Conservation (phyloP, 2,329 filamentous ascomycete genomes). For the Sclerotinia subarctica region DNA sequence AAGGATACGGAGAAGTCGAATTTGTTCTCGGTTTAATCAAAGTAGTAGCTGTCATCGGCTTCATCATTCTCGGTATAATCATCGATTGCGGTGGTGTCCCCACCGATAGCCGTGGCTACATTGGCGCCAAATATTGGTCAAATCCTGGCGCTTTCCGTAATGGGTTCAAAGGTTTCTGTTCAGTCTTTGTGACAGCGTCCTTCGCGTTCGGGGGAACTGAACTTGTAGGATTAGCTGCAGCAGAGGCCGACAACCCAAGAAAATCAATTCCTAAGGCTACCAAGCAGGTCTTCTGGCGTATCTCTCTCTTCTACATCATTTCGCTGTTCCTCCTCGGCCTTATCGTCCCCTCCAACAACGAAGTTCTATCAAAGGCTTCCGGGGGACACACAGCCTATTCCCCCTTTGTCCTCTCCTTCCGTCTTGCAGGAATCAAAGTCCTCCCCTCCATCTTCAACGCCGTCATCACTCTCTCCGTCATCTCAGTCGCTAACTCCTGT, state of each 20-base stretch:
- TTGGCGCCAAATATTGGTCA: conserved; percentile 68
- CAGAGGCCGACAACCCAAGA: conserved; percentile 72
- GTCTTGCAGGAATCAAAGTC: conserved; percentile 75
- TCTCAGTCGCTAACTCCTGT: conserved; percentile 88
- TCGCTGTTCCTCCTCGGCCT: conserved; percentile 79
- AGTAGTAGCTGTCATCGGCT: conserved; percentile 78
- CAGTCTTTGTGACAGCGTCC: conserved; percentile 68
- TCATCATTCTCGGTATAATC: conserved; percentile 77
- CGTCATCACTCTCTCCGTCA: conserved; percentile 84
- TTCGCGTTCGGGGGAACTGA: conserved; percentile 72
- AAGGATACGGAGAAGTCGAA: conserved; percentile 88
- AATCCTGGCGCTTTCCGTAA: conserved; percentile 76
- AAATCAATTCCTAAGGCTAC: conserved; percentile 82
- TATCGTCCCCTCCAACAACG: conserved; percentile 71
- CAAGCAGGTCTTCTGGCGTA: conserved; percentile 95
- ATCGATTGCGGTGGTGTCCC: conserved; percentile 62
- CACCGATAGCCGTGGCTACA: conserved; percentile 57
- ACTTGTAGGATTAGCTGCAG: conserved; percentile 71
- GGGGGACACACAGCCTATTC: conserved; percentile 69
- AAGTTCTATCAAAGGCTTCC: conserved; percentile 56
- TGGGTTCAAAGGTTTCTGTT: conserved; percentile 71
- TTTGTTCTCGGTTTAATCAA: conserved; percentile 86
- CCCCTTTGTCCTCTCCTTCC: conserved; percentile 89
- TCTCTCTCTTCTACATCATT: conserved; percentile 80
- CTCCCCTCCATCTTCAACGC: conserved; percentile 89